Evolutionary conservation across 208 protist genomes (phyloP), one percentile per base, ranked within the genome.

Genomic region (Leishmania aethiopica): DNA sequence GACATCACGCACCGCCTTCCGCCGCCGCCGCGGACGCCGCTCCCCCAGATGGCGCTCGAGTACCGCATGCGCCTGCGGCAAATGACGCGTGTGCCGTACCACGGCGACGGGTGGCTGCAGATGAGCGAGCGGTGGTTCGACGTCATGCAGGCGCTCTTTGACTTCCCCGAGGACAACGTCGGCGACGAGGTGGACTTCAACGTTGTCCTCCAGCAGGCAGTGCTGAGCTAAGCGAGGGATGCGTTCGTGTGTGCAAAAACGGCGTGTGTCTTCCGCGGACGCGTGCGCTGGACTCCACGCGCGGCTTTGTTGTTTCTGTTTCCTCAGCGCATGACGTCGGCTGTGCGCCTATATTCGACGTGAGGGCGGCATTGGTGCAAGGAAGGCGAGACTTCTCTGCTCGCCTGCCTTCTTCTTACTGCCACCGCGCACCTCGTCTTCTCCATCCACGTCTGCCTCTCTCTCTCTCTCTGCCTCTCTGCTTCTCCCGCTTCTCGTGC

Each of bases 1-100:
- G 91, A 96, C 83, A 92, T 95, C 75, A 94, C 91, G 2, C 93
- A 93, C 79, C 91, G 90, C 57, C 87, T 96, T 70, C 91, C 93
- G 5, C 93, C 93, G 35, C 93, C 93, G 6, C 93, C 93, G 53
- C 91, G 93, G 75, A 93, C 82, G 35, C 91, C 93, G n/a, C 88
- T 96, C 70, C 87, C 89, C 17, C 90, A 93, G 84, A 95, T 96
- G 93, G 85, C 86, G 78, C 49, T 89, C 73, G 90, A 96, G 90
- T 86, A 91, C 70, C 80, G 69, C n/a, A 81, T 92, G 80, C 51
- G 77, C 6, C 82, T 93, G 47, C 83, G 59, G 59, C 76, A 86
- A 40, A 84, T 90, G 81, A 95, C 91, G 17, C 84, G 88, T 8
- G 90, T 92, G 80, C 93, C 93, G 25, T 96, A 96, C 78, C 82